A percentile compares a stretch with the other conserved stretches of the same genome.
Evolutionary conservation across 345 rosid genomes (phyloP).

Genomic region (Rhodamnia argentea): DNA sequence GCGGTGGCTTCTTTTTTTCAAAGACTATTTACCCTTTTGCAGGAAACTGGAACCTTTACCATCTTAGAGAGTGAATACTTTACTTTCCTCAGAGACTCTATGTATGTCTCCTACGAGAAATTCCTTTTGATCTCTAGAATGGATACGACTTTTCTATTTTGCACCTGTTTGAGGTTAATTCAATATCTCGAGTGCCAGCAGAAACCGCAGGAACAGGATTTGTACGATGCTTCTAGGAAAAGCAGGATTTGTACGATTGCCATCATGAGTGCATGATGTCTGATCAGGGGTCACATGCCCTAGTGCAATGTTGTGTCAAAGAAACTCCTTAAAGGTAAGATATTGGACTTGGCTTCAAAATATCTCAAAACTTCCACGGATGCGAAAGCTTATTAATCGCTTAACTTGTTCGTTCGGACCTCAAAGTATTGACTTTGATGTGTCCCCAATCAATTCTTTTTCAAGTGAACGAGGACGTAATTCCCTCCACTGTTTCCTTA

Average conservation of each 20-base stretch:
- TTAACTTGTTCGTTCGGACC: background rate
- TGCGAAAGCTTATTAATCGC: background rate
- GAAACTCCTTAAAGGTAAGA: background rate
- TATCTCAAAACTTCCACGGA: background rate
- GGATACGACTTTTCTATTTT: background rate
- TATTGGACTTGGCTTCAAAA: background rate
- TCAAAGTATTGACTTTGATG: background rate
- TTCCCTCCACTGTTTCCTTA: background rate
- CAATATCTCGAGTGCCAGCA: background rate
- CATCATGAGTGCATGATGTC: background rate
- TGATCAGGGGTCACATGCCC: background rate
- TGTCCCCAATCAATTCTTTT: background rate
- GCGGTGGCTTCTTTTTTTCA: background rate
- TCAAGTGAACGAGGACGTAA: background rate
- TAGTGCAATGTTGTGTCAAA: background rate
- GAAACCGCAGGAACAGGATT: background rate
- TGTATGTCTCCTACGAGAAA: background rate
- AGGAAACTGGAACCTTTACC: background rate
- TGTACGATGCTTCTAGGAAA: background rate
- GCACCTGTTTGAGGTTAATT: background rate
- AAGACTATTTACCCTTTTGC: background rate
- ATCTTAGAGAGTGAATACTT: background rate
- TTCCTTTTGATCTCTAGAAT: background rate
- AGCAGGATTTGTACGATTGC: background rate
- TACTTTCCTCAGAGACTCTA: background rate